phyloP scores from a whole-genome alignment of 257 asterid genomes.

The Parsonsia alboflavescens region DNA sequence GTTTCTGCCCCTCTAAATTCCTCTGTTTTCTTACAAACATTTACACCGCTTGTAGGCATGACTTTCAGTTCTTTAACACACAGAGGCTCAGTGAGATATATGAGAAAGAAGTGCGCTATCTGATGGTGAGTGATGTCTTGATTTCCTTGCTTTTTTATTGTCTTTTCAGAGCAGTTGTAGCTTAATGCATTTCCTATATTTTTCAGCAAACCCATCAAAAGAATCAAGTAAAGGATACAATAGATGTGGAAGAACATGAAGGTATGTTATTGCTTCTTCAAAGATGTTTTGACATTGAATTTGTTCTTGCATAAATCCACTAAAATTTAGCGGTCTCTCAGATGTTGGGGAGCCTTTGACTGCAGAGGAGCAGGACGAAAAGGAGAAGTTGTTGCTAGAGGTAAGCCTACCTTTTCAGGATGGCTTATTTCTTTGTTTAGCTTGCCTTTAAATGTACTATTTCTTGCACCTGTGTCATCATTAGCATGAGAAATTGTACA shows the following conservation, averaged over 20 bases:
- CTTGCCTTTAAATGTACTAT: not conserved
- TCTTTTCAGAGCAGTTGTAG: not conserved
- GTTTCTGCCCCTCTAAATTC: not conserved
- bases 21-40: constrained; percentile 18
- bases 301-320: not conserved
- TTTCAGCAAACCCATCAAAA: constrained; percentile 71
- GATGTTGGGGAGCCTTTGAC: constrained; percentile 96
- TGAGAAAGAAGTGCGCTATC: constrained; percentile 97
- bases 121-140: constrained; percentile 64
- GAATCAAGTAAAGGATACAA: constrained; percentile 83
- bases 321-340: constrained; percentile 12
- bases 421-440: not conserved
- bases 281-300: not conserved
- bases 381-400: constrained; percentile 76
- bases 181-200: constrained; percentile 9
- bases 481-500: not conserved
- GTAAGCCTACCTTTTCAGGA: constrained; percentile 30
- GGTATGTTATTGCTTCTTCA: constrained; percentile 37
- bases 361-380: constrained; percentile 96
- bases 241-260: constrained; percentile 91
- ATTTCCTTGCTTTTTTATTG: constrained; percentile 4
- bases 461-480: not conserved
- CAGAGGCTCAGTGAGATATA: constrained; percentile 94
- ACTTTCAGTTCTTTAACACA: constrained; percentile 98
- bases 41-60: constrained; percentile 66